Conservation (phyloP, 208 protist species). For the Zelonia costaricensis region DNA sequence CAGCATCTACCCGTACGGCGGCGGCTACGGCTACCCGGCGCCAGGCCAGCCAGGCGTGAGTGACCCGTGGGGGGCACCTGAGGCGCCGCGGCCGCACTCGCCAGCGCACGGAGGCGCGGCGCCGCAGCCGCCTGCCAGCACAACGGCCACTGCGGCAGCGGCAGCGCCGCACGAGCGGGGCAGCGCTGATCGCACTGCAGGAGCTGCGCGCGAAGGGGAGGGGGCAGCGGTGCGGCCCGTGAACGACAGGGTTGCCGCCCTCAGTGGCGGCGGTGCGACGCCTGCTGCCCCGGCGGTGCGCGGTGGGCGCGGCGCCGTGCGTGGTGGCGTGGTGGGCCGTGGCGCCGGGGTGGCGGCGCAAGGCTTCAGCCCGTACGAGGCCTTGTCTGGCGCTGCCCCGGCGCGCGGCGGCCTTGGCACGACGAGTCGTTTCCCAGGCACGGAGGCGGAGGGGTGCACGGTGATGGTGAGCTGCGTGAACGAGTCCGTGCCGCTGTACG, state of each 20-base stretch:
- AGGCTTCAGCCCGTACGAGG: conserved; percentile 23
- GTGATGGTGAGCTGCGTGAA: conserved; percentile 73
- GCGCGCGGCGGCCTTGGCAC: conserved; percentile 6
- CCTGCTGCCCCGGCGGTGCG: conserved; percentile 8
- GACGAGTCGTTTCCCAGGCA: neutral
- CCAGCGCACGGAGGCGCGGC: neutral
- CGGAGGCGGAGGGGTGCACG: conserved; percentile 33
- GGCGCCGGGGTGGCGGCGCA: conserved; percentile 12
- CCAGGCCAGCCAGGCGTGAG: no score
- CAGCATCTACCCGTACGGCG: neutral
- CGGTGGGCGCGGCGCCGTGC: conserved; percentile 21
- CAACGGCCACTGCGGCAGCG: no score
- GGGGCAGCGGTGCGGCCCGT: no score
- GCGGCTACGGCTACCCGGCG: neutral
- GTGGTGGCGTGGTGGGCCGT: conserved; percentile 26
- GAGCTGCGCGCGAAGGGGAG: no score
- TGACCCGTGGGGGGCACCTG: no score
- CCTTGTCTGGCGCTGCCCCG: conserved; percentile 1
- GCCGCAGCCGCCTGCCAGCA: no score
- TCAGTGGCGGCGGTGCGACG: no score
- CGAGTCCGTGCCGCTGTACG: conserved; percentile 68
- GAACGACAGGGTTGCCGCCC: no score
- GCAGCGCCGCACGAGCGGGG: no score
- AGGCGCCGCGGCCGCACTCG: neutral
- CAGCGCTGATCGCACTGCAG: no score